phyloP scores from a whole-genome alignment of 345 rosid species.

The sweet orange (Citrus sinensis) region DNA sequence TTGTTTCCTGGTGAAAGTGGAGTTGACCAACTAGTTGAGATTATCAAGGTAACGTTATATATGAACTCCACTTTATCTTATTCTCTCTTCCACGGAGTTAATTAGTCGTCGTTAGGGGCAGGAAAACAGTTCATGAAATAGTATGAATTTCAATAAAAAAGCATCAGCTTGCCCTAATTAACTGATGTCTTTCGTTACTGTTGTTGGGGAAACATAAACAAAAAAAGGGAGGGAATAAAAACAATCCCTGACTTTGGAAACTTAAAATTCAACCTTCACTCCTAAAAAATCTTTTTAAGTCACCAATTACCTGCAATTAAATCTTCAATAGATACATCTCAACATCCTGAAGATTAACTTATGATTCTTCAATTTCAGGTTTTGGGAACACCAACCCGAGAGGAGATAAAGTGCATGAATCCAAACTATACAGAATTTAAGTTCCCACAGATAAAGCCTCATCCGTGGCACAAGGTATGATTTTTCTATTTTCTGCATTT shows the following conservation, averaged over 20 bases:
- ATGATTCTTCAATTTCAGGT: slow-evolving; percentile 42
- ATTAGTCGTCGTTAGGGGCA: neutral
- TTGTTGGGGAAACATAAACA: neutral
- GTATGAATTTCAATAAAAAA: neutral
- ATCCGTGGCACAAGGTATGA: slow-evolving; percentile 94
- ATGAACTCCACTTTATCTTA: neutral
- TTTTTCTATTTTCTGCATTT: neutral
- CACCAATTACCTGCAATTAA: neutral
- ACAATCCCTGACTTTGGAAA: neutral
- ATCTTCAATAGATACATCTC: slow-evolving; percentile 11
- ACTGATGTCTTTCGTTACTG: neutral
- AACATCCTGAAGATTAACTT: slow-evolving; percentile 9
- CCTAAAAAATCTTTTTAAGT: neutral
- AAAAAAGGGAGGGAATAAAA: neutral
- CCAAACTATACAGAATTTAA: slow-evolving; percentile 91
- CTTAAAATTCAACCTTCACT: neutral
- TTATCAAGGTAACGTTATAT: slow-evolving; percentile 70
- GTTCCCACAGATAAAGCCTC: slow-evolving; percentile 94
- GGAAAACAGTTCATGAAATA: neutral
- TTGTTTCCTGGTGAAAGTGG: slow-evolving; percentile 98
- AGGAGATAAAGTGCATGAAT: slow-evolving; percentile 99
- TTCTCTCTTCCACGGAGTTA: neutral
- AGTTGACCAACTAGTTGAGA: slow-evolving; percentile 94
- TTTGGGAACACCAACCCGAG: slow-evolving; percentile 94
- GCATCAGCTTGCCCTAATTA: neutral